Evolutionary conservation across 306 rosid species (phyloP), one percentile per base, ranked within the genome.

Genomic region (Trichosanthes truncata): DNA sequence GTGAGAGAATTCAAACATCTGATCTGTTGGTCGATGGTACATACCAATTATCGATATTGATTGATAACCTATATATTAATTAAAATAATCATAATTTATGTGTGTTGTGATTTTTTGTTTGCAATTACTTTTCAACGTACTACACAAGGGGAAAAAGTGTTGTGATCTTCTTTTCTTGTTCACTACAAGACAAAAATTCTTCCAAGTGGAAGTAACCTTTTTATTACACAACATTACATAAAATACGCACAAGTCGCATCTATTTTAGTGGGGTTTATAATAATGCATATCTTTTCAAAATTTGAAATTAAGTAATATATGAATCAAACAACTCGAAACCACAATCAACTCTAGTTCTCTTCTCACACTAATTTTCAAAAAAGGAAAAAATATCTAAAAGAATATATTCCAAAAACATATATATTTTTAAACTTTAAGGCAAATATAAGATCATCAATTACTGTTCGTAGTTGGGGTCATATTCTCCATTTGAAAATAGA

Each of bases 401-500:
- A 6, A 62, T 14, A 33, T 14, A 26, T 36, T 35, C 23, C 72
- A 10, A 68, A 40, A 40, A 11, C 10, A 36, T 15, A 21, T 35
- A 17, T 4, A 38, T 40, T 38, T 0, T 9, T 68, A 4, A 21
- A 69, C 3, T 66, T 66, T 20, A 23, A 1, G 8, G 17, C 1
- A 68, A 40, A 40, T 43, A 41, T n/a, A 41, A 41, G 20, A 36
- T 17, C 0, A 38, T 13, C 3, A 43, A 43, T 18, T 11, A 43
- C 23, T 73, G 17, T 73, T 29, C 10, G 49, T 73, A 49, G 78
- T 73, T 73, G 78, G 78, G 61, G 9, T 46, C 17, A 26, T 73
- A 73, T 73, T 73, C 61, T 49, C 60, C 61, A 73, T 73, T 68
- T 48, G 4, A 73, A 49, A 73, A 26, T 14, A 73, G 15, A 73